phyloP scores from a whole-genome alignment of 441 rosid species.

The Mallotus japonicus region DNA sequence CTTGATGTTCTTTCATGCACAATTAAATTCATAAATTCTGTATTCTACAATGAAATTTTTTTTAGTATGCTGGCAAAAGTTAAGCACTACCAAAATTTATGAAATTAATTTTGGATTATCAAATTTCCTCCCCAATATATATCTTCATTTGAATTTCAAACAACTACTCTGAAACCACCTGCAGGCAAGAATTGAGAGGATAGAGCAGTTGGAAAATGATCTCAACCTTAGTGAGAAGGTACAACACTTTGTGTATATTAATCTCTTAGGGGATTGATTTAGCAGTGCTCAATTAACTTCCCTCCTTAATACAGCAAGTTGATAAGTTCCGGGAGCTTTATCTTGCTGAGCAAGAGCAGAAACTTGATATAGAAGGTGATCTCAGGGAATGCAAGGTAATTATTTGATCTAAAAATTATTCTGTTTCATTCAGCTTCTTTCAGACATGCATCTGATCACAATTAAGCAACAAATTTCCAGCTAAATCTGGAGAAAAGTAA shows the following conservation, averaged over 20 bases:
- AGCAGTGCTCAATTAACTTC: conserved; percentile 3
- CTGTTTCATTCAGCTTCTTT: conserved; percentile 12
- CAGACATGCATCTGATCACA: conserved; percentile 15
- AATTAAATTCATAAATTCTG: no score
- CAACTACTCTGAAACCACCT: conserved; percentile 5
- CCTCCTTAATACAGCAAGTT: conserved; percentile 55
- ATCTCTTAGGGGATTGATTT: neutral
- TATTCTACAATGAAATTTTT: no score
- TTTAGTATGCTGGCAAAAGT: no score
- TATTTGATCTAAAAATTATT: conserved; percentile 15
- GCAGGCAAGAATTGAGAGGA: conserved; percentile 69
- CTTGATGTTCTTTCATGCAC: neutral
- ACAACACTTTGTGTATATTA: conserved; percentile 13
- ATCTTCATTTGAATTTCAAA: no score
- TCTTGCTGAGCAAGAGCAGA: conserved; percentile 66
- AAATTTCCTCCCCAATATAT: no score
- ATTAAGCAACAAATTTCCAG: conserved; percentile 35
- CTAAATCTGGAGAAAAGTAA: conserved; percentile 49
- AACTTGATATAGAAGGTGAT: conserved; percentile 56
- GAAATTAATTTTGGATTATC: no score
- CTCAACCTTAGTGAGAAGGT: conserved; percentile 60
- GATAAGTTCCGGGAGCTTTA: conserved; percentile 60
- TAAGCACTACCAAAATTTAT: neutral
- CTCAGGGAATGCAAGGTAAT: conserved; percentile 72
- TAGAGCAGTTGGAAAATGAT: conserved; percentile 75